A percentile compares a stretch with the other conserved stretches of the same genome.
These are phyloP conservation scores for Catharanthus roseus DNA, from an alignment of 257 asterid genomes.

Conservation along the genomic window DNA sequence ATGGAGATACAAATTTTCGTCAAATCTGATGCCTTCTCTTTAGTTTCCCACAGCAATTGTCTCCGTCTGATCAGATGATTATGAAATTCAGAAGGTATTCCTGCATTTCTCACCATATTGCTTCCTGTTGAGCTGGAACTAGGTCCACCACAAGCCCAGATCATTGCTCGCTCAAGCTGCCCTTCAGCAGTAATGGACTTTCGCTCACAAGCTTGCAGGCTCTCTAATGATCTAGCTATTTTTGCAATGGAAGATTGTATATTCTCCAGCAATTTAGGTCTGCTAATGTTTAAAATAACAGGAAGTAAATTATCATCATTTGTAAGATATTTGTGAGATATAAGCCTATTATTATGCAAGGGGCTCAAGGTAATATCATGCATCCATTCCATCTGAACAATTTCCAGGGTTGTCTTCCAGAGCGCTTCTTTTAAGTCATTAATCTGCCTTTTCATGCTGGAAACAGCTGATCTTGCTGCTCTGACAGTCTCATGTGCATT, in stretches of 20 bases:
- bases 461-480: constrained; percentile 81
- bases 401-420: constrained; percentile 71
- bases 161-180: constrained; percentile 99
- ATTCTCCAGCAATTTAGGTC: constrained; percentile 69
- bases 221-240: constrained; percentile 71
- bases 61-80: constrained; percentile 70
- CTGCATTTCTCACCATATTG: constrained; percentile 56
- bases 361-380: constrained; percentile 54
- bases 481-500: constrained; percentile 81
- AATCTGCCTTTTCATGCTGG: constrained; percentile 73
- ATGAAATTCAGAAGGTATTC: constrained; percentile 85
- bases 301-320: constrained; percentile 55
- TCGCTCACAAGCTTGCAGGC: constrained; percentile 77
- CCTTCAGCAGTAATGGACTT: constrained; percentile 80
- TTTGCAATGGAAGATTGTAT: constrained; percentile 61
- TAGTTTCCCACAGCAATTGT: constrained; percentile 63
- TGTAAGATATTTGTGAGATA: constrained; percentile 49
- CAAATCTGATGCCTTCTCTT: constrained; percentile 73
- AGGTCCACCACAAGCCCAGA: constrained; percentile 99
- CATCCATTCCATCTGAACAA: constrained; percentile 92
- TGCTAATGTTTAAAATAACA: constrained; percentile 56
- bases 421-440: constrained; percentile 73
- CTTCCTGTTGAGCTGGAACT: constrained; percentile 55
- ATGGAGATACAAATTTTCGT: constrained; percentile 77
- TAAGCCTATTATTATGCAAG: constrained; percentile 54